These are phyloP conservation scores for Senecio squalidus DNA, from an alignment of 140 eudicot species.

Conservation along the genomic window DNA sequence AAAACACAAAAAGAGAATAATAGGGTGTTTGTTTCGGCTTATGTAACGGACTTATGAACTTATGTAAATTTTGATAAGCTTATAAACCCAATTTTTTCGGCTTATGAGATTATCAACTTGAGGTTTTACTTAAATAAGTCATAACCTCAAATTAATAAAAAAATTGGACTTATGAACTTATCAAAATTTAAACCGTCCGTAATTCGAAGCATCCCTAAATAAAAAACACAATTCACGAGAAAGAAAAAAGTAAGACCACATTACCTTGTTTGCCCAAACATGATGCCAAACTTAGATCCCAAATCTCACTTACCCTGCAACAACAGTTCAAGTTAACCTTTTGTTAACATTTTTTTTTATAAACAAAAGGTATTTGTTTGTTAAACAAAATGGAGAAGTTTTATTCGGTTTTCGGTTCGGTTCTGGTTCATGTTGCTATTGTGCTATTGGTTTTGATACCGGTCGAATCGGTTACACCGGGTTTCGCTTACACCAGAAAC, in stretches of 20 bases:
- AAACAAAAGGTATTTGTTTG: background rate
- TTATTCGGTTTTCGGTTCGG: conserved; percentile 19
- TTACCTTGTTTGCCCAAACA: conserved; percentile 27
- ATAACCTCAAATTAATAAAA: too few species aligned
- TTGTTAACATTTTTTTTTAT: conserved; percentile 15
- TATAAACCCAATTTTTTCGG: too few species aligned
- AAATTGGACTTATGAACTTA: too few species aligned
- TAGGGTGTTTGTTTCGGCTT: too few species aligned
- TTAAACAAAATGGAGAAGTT: conserved; percentile 18
- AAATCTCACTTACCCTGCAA: conserved; percentile 23
- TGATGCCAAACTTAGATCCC: conserved; percentile 31
- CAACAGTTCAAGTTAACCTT: conserved; percentile 21
- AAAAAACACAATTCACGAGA: conserved; percentile 31
- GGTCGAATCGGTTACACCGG: conserved; percentile 38
- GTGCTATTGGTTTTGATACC: conserved; percentile 19
- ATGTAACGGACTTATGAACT: too few species aligned
- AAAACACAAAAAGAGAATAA: too few species aligned
- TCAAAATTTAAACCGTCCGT: too few species aligned
- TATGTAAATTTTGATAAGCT: too few species aligned
- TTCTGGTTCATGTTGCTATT: conserved; percentile 16
- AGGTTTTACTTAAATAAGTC: too few species aligned
- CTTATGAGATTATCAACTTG: too few species aligned
- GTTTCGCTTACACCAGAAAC: conserved; percentile 62
- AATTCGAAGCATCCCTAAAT: background rate
- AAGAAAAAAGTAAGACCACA: background rate